phyloP scores from a whole-genome alignment of 805 yeast genomes.

The Metschnikowia corniflorae region DNA sequence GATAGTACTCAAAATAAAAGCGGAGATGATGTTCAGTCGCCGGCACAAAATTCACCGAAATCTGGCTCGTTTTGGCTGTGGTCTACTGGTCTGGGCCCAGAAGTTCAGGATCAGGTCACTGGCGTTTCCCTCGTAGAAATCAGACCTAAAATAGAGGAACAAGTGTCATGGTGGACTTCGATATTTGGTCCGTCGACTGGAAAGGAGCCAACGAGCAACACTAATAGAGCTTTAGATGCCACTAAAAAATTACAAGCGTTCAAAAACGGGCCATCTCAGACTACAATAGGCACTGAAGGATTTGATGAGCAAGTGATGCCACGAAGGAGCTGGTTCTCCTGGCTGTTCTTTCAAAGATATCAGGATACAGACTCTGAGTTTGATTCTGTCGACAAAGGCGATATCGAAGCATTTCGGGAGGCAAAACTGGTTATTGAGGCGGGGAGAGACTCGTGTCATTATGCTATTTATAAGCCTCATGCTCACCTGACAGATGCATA shows the following conservation, averaged over 20 bases:
- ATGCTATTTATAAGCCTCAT: constrained; percentile 26
- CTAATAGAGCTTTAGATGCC: too few species aligned
- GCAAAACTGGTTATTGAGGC: constrained; percentile 34
- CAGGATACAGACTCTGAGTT: constrained; percentile 1
- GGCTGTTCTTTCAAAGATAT: constrained; percentile 2
- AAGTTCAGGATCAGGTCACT: too few species aligned
- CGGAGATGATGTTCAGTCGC: neutral
- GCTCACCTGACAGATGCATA: constrained; percentile 17
- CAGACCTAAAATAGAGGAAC: too few species aligned
- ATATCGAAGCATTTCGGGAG: constrained; percentile 18
- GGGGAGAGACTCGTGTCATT: constrained; percentile 30
- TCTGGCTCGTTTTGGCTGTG: constrained; percentile 1
- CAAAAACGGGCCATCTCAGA: too few species aligned
- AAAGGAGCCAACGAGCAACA: too few species aligned
- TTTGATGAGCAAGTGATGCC: neutral
- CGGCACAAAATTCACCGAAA: neutral
- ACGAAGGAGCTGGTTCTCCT: constrained; percentile 3
- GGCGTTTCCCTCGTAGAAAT: too few species aligned
- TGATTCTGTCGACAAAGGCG: constrained; percentile 5
- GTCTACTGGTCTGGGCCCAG: constrained; percentile 7
- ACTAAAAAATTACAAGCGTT: too few species aligned
- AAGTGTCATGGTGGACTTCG: too few species aligned
- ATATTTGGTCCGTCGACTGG: too few species aligned
- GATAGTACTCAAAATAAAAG: neutral
- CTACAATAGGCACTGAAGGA: too few species aligned